These are phyloP conservation scores for Centaurea solstitialis DNA, from an alignment of 129 eudicot genomes.

Conservation along the genomic window DNA sequence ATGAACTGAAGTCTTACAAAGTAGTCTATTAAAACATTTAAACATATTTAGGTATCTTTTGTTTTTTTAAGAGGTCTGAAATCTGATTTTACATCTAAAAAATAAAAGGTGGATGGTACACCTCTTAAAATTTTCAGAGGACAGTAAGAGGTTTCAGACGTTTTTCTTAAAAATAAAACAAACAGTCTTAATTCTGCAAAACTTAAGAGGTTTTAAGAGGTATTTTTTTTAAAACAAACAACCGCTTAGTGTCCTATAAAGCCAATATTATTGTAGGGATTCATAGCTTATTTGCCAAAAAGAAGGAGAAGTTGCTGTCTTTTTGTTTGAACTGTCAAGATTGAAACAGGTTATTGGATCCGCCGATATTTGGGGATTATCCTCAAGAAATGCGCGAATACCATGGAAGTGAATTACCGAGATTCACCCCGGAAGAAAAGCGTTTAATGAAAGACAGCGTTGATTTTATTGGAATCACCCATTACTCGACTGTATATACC, in stretches of 20 bases:
- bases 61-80: no score
- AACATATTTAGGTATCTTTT: no score
- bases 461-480: conserved; percentile 84
- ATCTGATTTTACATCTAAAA: no score
- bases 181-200: no score
- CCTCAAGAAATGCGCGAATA: conserved; percentile 70
- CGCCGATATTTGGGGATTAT: conserved; percentile 79
- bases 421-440: conserved; percentile 61
- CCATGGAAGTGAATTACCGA: conserved; percentile 65
- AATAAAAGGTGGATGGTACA: no score
- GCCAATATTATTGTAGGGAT: neutral
- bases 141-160: no score
- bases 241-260: neutral
- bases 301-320: neutral
- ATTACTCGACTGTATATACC: conserved; percentile 66
- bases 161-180: no score
- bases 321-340: neutral
- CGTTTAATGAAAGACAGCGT: conserved; percentile 45
- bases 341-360: conserved; percentile 70
- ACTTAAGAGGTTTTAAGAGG: no score
- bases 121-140: no score
- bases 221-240: no score
- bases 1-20: neutral
- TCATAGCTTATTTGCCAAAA: neutral
- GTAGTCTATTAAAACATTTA: neutral